These are phyloP conservation scores for Fusarium algeriense DNA, from an alignment of 2,329 filamentous ascomycete species.

Conservation along the genomic window DNA sequence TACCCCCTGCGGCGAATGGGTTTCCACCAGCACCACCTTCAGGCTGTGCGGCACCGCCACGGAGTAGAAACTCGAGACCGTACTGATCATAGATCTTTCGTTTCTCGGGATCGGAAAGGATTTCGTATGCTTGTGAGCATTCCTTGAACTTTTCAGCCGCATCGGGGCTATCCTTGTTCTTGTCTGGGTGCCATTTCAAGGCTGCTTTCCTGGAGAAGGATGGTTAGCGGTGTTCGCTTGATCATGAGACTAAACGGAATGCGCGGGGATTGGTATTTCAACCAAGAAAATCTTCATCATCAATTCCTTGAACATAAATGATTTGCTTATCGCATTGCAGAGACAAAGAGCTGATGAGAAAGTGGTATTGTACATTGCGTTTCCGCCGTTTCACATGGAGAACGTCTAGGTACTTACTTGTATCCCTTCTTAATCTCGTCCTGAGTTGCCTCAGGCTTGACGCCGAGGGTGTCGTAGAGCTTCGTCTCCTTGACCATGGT, in stretches of 20 bases:
- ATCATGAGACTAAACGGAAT: background rate
- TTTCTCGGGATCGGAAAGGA: constrained; percentile 96
- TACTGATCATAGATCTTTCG: constrained; percentile 95
- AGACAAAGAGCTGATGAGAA: background rate
- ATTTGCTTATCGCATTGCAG: background rate
- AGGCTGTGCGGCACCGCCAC: constrained; percentile 78
- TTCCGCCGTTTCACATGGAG: constrained; percentile 5
- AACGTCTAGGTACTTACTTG: constrained; percentile 66
- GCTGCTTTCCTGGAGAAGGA: constrained; percentile 77
- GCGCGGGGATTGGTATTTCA: background rate
- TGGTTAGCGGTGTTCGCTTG: constrained; percentile 52
- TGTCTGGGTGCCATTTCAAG: constrained; percentile 95
- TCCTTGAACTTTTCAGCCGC: constrained; percentile 98
- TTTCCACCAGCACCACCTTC: constrained; percentile 69
- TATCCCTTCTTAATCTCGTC: constrained; percentile 99
- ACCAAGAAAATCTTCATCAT: background rate
- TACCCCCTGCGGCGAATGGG: constrained; percentile 68
- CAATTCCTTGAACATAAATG: constrained; percentile 1
- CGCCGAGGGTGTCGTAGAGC: constrained; percentile 87
- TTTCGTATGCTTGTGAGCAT: constrained; percentile 96
- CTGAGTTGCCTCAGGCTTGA: constrained; percentile 84
- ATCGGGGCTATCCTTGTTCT: constrained; percentile 91
- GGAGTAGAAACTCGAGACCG: constrained; percentile 91
- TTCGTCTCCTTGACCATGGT: constrained; percentile 95
- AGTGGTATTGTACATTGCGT: background rate